phyloP scores from a whole-genome alignment of 768 basidiomycete genomes.

The Chlorophyllum brunneum region DNA sequence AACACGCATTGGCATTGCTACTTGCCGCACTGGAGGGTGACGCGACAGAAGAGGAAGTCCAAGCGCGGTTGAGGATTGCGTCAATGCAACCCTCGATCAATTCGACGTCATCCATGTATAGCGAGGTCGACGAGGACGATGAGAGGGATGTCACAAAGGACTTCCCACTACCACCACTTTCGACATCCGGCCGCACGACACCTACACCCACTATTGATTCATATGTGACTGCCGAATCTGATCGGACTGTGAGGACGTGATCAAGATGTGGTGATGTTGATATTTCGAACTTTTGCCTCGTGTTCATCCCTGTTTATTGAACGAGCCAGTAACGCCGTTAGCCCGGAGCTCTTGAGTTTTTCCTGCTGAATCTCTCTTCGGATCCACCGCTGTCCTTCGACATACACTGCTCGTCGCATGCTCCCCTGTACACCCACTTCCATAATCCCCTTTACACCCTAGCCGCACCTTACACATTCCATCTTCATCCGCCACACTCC shows the following conservation, averaged over 20 bases:
- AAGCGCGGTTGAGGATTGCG: conserved; percentile 48
- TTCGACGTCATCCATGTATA: conserved; percentile 29
- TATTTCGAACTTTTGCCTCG: background rate
- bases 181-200: conserved; percentile 12
- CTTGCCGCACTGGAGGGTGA: conserved; percentile 56
- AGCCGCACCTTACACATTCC: background rate
- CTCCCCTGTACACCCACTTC: background rate
- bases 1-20: conserved; percentile 59
- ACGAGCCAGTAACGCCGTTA: background rate
- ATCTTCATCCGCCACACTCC: background rate
- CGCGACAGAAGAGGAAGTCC: conserved; percentile 38
- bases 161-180: conserved; percentile 42
- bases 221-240: conserved; percentile 2
- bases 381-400: background rate
- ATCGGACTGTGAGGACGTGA: conserved; percentile 1
- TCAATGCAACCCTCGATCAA: conserved; percentile 55
- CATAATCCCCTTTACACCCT: background rate
- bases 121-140: conserved; percentile 24
- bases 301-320: background rate
- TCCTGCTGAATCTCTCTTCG: background rate
- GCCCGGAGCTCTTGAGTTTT: conserved; percentile 3
- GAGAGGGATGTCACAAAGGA: conserved; percentile 28
- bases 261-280: background rate
- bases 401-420: background rate
- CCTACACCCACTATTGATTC: conserved; percentile 1